Evolutionary conservation across 768 basidiomycete species (phyloP).

Genomic region (Cystoderma amianthinum): DNA sequence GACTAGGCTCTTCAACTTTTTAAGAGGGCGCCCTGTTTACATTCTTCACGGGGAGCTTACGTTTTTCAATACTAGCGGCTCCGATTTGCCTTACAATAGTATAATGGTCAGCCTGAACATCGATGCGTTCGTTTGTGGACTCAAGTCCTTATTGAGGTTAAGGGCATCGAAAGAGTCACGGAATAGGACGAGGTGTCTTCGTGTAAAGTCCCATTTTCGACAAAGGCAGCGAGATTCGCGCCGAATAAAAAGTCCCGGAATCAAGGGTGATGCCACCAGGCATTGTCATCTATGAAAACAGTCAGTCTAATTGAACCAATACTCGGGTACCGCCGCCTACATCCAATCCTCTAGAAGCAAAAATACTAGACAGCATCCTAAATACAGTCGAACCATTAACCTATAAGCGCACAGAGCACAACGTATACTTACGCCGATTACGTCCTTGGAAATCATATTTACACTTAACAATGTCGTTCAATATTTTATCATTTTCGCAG

Average conservation of each 20-base stretch:
- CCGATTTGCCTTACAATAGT: too few relatives aligned
- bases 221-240: constrained; percentile 58
- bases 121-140: too few relatives aligned
- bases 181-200: constrained; percentile 15
- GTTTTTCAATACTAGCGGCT: too few relatives aligned
- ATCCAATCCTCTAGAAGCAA: constrained; percentile 56
- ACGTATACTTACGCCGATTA: constrained; percentile 17
- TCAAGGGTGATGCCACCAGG: too few relatives aligned
- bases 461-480: constrained; percentile 71
- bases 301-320: too few relatives aligned
- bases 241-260: constrained; percentile 57
- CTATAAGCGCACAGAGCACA: background rate
- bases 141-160: constrained; percentile 38
- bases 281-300: too few relatives aligned
- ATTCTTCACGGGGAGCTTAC: constrained; percentile 77
- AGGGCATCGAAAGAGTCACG: background rate
- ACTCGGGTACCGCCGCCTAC: constrained; percentile 28
- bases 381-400: background rate
- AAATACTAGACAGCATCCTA: constrained; percentile 49
- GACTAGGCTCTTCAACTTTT: constrained; percentile 51
- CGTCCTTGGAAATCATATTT: constrained; percentile 77
- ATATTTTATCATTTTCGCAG: constrained; percentile 63
- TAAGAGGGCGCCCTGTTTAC: constrained; percentile 52
- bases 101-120: constrained; percentile 67
- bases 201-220: constrained; percentile 68